These are phyloP conservation scores for Hypoxylon sp. DNA, from an alignment of 2,329 filamentous ascomycete genomes.

Conservation along the genomic window DNA sequence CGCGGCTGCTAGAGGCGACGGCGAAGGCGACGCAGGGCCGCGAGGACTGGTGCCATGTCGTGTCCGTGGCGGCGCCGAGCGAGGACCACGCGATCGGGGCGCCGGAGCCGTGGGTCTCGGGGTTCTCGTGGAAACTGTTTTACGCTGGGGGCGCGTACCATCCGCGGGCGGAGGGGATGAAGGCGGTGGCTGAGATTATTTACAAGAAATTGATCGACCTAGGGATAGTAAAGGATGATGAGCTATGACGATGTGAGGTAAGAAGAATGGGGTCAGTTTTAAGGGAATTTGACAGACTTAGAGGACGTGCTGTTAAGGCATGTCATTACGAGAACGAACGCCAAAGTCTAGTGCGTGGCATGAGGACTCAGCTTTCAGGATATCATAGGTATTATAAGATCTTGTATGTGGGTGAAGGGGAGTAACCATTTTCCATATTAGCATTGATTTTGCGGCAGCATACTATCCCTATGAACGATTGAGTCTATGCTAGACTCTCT, in stretches of 20 bases:
- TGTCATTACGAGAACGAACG: background rate
- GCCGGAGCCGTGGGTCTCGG: conserved; percentile 52
- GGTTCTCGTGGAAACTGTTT: conserved; percentile 50
- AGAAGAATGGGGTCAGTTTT: background rate
- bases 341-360: no score
- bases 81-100: conserved; percentile 51
- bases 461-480: no score
- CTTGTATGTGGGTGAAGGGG: background rate
- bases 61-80: conserved; percentile 48
- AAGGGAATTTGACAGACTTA: background rate
- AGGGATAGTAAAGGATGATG: conserved; percentile 42
- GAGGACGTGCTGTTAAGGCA: background rate
- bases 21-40: conserved; percentile 46
- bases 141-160: conserved; percentile 50
- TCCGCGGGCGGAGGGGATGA: conserved; percentile 53
- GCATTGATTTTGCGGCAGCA: no score
- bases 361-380: background rate
- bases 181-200: conserved; percentile 49
- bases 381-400: background rate
- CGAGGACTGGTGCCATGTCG: conserved; percentile 50
- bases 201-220: conserved; percentile 47
- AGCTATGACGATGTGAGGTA: conserved; percentile 23
- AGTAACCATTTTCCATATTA: background rate
- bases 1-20: conserved; percentile 49
- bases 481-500: no score